phyloP scores from a whole-genome alignment of 768 basidiomycete species.

The Lanmaoa pseudosensibilis region DNA sequence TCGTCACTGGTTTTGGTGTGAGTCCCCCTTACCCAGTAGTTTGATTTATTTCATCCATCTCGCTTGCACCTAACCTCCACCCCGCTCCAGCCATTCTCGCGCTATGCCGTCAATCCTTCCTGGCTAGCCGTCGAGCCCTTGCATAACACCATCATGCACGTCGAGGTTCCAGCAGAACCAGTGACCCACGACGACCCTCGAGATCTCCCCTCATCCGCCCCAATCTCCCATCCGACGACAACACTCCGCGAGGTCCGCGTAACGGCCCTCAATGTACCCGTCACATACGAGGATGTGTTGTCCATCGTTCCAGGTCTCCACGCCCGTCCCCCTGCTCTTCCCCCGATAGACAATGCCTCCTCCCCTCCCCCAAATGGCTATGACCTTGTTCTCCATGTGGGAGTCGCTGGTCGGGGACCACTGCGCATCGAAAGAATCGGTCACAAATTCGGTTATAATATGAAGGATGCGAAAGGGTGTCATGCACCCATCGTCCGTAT shows the following conservation, averaged over 20 bases:
- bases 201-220: neutral
- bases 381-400: constrained; percentile 71
- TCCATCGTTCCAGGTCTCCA: constrained; percentile 58
- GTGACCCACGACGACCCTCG: constrained; percentile 17
- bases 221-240: constrained; percentile 7
- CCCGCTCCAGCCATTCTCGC: constrained; percentile 52
- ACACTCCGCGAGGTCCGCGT: constrained; percentile 52
- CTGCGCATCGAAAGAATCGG: constrained; percentile 63
- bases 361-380: constrained; percentile 49
- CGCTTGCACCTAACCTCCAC: constrained; percentile 18
- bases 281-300: constrained; percentile 58
- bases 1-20: constrained; percentile 56
- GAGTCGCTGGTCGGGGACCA: constrained; percentile 63
- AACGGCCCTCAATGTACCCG: constrained; percentile 56
- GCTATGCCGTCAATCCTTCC: constrained; percentile 62
- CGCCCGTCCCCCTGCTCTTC: constrained; percentile 52
- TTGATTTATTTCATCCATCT: constrained; percentile 23
- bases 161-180: constrained; percentile 36
- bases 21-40: constrained; percentile 33
- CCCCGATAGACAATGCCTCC: constrained; percentile 40
- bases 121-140: constrained; percentile 69
- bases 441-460: constrained; percentile 67
- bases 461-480: constrained; percentile 62
- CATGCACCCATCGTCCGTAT: constrained; percentile 48
- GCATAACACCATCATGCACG: constrained; percentile 52